Percentiles rank a stretch among this genome's conserved stretches.
Evolutionary conservation across 441 rosid genomes (phyloP).

Genomic region (Pelargonium hybrid): DNA sequence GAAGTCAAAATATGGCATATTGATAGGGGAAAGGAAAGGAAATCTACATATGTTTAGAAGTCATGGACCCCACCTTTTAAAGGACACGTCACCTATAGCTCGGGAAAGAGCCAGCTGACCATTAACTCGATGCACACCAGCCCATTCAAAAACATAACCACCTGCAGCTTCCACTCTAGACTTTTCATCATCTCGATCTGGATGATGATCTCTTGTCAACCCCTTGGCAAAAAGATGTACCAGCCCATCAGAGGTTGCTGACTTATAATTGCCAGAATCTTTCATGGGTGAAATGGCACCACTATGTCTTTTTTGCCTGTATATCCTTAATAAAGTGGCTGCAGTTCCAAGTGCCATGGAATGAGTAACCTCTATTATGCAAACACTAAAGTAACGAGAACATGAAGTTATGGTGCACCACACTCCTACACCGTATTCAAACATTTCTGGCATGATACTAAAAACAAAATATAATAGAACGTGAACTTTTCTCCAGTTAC

Average conservation of each 20-base stretch:
- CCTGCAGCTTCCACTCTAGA: constrained; percentile 82
- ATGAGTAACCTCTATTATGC: constrained; percentile 11
- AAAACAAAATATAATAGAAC: neutral
- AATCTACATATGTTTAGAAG: neutral
- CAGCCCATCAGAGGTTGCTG: constrained; percentile 36
- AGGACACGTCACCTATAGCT: constrained; percentile 70
- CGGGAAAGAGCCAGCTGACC: constrained; percentile 90
- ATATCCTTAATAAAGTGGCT: constrained; percentile 64
- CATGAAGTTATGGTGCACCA: neutral
- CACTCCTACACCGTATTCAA: constrained; percentile 1
- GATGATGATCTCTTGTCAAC: constrained; percentile 81
- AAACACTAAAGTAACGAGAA: neutral
- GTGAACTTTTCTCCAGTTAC: constrained; percentile 6
- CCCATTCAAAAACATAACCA: constrained; percentile 73
- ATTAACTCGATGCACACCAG: constrained; percentile 73
- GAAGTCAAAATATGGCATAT: neutral
- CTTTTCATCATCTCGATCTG: constrained; percentile 85
- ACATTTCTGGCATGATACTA: constrained; percentile 2
- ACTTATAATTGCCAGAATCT: constrained; percentile 33
- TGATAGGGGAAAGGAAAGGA: constrained; percentile 3
- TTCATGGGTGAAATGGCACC: constrained; percentile 39
- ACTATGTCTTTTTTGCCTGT: constrained; percentile 51
- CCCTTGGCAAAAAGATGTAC: constrained; percentile 51
- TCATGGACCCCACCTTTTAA: constrained; percentile 41
- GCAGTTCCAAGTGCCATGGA: constrained; percentile 28